Evolutionary conservation across 2,329 filamentous ascomycete genomes (phyloP).

Genomic region (Teratosphaeria nubilosa): DNA sequence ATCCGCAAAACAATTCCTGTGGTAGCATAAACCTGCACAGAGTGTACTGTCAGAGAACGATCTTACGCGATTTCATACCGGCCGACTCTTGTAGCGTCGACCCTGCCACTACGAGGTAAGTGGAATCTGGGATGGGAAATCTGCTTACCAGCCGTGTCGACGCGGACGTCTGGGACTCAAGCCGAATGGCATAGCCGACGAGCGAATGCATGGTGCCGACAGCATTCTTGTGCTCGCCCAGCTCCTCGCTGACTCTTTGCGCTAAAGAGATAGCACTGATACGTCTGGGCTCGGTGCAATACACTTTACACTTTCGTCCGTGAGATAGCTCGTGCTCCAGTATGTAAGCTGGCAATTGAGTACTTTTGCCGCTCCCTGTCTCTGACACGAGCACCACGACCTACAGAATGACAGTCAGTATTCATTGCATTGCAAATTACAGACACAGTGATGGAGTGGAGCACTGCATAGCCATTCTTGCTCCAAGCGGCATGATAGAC

Average conservation of each 20-base stretch:
- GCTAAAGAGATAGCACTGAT: conserved; percentile 95
- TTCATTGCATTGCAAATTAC: background rate
- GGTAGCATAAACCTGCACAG: conserved; percentile 54
- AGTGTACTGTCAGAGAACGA: background rate
- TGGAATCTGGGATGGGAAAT: background rate
- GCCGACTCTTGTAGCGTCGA: background rate
- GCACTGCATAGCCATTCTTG: background rate
- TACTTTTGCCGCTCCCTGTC: conserved; percentile 95
- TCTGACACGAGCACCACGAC: conserved; percentile 72
- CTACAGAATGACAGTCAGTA: background rate
- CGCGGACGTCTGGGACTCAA: conserved; percentile 76
- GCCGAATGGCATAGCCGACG: conserved; percentile 85
- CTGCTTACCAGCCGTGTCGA: conserved; percentile 63
- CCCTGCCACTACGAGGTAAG: background rate
- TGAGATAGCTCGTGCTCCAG: conserved; percentile 77
- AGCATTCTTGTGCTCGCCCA: conserved; percentile 75
- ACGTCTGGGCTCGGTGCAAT: conserved; percentile 86
- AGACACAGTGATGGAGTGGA: too few relatives aligned
- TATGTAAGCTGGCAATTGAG: conserved; percentile 89
- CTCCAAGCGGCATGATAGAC: background rate
- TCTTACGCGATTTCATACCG: background rate
- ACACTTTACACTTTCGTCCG: conserved; percentile 79
- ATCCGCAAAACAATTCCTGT: conserved; percentile 93
- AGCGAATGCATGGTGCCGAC: conserved; percentile 74
- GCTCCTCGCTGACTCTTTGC: conserved; percentile 83